Percentiles rank a stretch among this genome's conserved stretches.
Evolutionary conservation across 345 rosid species (phyloP).

Genomic region (Eucalyptus coolabah): DNA sequence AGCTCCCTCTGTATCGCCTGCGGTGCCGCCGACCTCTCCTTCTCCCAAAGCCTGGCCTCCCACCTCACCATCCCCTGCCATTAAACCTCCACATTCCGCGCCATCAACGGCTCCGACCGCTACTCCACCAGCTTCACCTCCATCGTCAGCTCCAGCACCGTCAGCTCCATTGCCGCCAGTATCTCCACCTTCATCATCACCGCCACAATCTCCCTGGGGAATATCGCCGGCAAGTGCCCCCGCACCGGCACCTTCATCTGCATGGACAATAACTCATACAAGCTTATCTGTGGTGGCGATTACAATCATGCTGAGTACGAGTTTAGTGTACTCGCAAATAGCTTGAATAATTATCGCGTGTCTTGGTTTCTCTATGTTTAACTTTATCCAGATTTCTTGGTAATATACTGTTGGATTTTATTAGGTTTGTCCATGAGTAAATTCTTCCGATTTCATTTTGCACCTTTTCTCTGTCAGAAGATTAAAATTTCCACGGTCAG

Average conservation of each 20-base stretch:
- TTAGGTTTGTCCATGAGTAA: neutral
- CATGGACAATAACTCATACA: neutral
- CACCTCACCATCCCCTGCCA: neutral
- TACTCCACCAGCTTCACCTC: neutral
- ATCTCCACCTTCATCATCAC: neutral
- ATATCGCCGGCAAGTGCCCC: neutral
- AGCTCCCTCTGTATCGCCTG: neutral
- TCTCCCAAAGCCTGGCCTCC: neutral
- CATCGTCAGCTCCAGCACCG: neutral
- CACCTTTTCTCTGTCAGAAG: neutral
- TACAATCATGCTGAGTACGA: neutral
- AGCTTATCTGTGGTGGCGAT: neutral
- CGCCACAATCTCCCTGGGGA: neutral
- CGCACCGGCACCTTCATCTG: neutral
- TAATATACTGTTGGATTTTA: neutral
- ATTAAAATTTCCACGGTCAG: neutral
- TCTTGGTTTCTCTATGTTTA: neutral
- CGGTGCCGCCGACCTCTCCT: neutral
- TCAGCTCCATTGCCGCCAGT: too few relatives aligned
- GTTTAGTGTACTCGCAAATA: neutral
- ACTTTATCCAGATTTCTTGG: neutral
- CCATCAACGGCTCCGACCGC: neutral
- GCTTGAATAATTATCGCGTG: neutral
- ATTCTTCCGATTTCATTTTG: neutral
- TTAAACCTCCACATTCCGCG: neutral